Evolutionary conservation across 345 rosid species (phyloP).

Genomic region (Trapa bicornis): DNA sequence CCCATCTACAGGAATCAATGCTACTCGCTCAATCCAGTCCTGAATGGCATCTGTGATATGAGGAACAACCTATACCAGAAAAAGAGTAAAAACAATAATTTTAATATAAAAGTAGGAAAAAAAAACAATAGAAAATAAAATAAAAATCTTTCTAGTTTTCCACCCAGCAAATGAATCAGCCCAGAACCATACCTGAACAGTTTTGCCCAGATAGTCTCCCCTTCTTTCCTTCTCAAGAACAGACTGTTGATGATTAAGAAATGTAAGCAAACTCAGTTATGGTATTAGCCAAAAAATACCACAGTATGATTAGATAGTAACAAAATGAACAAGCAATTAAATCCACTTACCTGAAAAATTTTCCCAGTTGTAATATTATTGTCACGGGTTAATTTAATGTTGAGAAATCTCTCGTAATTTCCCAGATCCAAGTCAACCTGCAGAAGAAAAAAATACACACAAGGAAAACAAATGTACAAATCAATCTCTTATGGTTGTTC

Average conservation of each 20-base stretch:
- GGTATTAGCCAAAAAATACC: slow-evolving; percentile 32
- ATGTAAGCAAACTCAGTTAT: not conserved
- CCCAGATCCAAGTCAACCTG: slow-evolving; percentile 99
- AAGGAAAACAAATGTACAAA: not conserved
- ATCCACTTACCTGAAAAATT: slow-evolving; percentile 61
- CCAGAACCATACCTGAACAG: slow-evolving; percentile 61
- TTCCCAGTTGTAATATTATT: slow-evolving; percentile 93
- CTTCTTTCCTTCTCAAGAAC: slow-evolving; percentile 87
- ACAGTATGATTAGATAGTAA: slow-evolving; percentile 15
- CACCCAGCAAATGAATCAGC: not conserved
- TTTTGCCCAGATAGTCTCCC: slow-evolving; percentile 94
- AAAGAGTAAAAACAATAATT: slow-evolving; percentile 3
- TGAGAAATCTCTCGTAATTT: slow-evolving; percentile 90
- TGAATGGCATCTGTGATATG: slow-evolving; percentile 95
- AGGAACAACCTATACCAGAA: slow-evolving; percentile 65
- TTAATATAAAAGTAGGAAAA: not conserved
- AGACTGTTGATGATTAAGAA: slow-evolving; percentile 26
- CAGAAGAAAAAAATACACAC: slow-evolving; percentile 3
- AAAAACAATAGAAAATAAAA: not conserved
- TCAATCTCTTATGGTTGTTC: not conserved
- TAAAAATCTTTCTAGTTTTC: not conserved
- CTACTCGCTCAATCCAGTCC: slow-evolving; percentile 92
- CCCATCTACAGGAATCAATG: slow-evolving; percentile 76
- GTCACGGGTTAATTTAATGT: slow-evolving; percentile 69
- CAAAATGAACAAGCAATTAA: slow-evolving; percentile 2